Percentiles rank a stretch among this genome's conserved stretches.
Evolutionary conservation across 2,329 filamentous ascomycete genomes (phyloP).

Genomic region (Geosmithia flava): DNA sequence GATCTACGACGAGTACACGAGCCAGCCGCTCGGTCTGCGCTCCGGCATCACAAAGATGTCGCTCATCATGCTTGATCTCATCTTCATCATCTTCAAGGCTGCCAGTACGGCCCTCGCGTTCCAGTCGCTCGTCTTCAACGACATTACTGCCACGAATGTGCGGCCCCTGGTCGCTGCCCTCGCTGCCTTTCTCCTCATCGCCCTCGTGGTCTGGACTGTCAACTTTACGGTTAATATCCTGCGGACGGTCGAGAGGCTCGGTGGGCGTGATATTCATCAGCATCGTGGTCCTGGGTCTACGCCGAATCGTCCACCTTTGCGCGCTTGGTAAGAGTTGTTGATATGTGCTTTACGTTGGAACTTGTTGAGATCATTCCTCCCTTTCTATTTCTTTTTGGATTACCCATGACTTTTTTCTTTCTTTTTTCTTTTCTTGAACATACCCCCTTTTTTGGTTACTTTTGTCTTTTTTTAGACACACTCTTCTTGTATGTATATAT

Average conservation of each 20-base stretch:
- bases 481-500: too few species aligned
- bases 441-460: too few species aligned
- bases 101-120: constrained; percentile 87
- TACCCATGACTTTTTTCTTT: neutral
- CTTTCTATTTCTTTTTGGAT: too few species aligned
- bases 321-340: too few species aligned
- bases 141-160: constrained; percentile 19
- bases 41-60: constrained; percentile 75
- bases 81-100: constrained; percentile 96
- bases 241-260: constrained; percentile 50
- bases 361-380: too few species aligned
- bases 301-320: too few species aligned
- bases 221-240: constrained; percentile 83
- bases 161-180: constrained; percentile 54
- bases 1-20: constrained; percentile 92
- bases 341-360: too few species aligned
- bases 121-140: constrained; percentile 58
- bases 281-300: neutral
- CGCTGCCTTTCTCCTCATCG: constrained; percentile 67
- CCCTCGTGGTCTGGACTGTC: constrained; percentile 77
- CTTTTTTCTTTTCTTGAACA: neutral
- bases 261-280: constrained; percentile 34
- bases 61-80: constrained; percentile 79
- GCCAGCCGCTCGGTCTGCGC: constrained; percentile 81
- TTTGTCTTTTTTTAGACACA: too few species aligned